phyloP scores from a whole-genome alignment of 164 flowering plant species.

The Magnolia sinica region DNA sequence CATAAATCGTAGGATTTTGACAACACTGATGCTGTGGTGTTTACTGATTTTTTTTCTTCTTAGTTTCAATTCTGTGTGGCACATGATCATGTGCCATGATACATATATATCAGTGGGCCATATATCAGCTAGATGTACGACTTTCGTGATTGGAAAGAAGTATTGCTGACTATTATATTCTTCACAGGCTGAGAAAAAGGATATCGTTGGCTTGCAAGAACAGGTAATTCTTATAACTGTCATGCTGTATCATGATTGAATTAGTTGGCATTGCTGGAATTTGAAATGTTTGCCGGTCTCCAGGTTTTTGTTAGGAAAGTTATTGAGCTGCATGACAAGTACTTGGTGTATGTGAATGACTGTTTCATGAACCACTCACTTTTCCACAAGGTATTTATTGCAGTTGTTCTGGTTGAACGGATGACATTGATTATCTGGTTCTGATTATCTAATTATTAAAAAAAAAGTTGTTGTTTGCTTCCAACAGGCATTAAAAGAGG shows the following conservation, averaged over 20 bases:
- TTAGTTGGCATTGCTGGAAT: not conserved
- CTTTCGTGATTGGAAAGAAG: too few relatives aligned
- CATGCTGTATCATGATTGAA: not conserved
- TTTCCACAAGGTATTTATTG: conserved; percentile 78
- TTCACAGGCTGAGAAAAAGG: conserved; percentile 76
- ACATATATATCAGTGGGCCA: too few relatives aligned
- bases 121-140: too few relatives aligned
- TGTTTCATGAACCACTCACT: conserved; percentile 82
- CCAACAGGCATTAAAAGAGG: conserved; percentile 85
- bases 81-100: too few relatives aligned
- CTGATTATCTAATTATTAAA: conserved; percentile 5
- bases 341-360: conserved; percentile 68
- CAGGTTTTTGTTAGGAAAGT: conserved; percentile 90
- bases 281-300: conserved; percentile 17
- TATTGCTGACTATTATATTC: conserved; percentile 2
- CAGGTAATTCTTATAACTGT: conserved; percentile 45
- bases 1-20: too few relatives aligned
- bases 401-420: not conserved
- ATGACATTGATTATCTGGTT: not conserved
- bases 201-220: conserved; percentile 76
- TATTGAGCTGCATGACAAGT: conserved; percentile 93
- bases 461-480: not conserved
- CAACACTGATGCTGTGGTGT: too few relatives aligned
- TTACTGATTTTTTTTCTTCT: too few relatives aligned
- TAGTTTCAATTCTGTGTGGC: too few relatives aligned